Evolutionary conservation across 2,329 filamentous ascomycete genomes (phyloP), one percentile per base, ranked within the genome.

Genomic region (Didymella segeticola): DNA sequence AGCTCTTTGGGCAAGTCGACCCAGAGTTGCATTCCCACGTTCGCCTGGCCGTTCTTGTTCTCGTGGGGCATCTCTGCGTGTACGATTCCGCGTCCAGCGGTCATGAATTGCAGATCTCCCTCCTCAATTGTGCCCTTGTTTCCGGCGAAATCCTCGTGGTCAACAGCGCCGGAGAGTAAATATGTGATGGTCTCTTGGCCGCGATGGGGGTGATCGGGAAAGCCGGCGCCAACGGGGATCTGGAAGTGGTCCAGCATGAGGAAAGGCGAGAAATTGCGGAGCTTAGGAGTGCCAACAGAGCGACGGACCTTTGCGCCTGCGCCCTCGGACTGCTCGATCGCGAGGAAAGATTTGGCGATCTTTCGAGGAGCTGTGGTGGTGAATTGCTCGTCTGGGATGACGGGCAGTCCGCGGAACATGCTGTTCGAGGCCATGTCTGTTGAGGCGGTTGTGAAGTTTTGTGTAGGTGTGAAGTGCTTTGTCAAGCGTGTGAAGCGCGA

Each of bases 61-160:
- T 90, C 86, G 48, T 85, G 83, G 9, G 93, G 93, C 92, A 98
- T 97, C 77, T 98, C 93, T 30, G 93, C 91, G 75, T 98, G 95
- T 75, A 97, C 89, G 67, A 98, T 96, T 34, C 93, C 93, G 17
- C 83, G 81, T 4, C 93, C 93, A 1, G 93, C 93, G 0, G 93
- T 97, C 95, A 98, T 98, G 82, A 98, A 98, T 73, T 98, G 93
- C 41, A 98, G 78, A 72, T 97, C 93, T n/a, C 93, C 93, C 0
- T 89, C 78, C 56, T 88, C 83, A 63, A 98, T 91, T 3, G 89
- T 95, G 53, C 93, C 95, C 43, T 83, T 83, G 78, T 95, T 88
- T 11, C 92, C 92, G 2, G 90, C 88, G 64, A 96, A 96, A 75
- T 96, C 92, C 78, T 96, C 92, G 70, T 96, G 92, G 77, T 96